Conservation (phyloP, 208 protist species). For the Vickermania ingenoplastis region DNA sequence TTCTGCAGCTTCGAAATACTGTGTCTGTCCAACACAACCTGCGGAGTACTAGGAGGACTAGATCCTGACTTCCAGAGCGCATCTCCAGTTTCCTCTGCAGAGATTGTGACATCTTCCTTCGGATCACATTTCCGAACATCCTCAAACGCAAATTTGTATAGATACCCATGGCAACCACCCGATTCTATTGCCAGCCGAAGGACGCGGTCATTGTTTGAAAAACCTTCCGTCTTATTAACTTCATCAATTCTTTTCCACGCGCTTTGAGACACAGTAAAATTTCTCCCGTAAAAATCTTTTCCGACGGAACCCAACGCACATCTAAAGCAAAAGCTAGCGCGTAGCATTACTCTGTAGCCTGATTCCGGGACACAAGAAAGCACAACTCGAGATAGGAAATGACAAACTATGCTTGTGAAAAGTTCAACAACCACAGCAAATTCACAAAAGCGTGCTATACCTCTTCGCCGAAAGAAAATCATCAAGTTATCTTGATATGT, state of each 20-base stretch:
- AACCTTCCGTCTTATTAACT: slow-evolving; percentile 73
- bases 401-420: too few relatives aligned
- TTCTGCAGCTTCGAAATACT: slow-evolving; percentile 60
- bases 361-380: too few relatives aligned
- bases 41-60: slow-evolving; percentile 4
- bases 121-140: slow-evolving; percentile 21
- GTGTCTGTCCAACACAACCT: slow-evolving; percentile 66
- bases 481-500: too few relatives aligned
- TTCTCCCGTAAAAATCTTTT: slow-evolving; percentile 68
- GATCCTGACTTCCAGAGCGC: slow-evolving; percentile 18
- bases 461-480: too few relatives aligned
- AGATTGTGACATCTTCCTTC: slow-evolving; percentile 62
- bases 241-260: slow-evolving; percentile 61
- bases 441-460: too few relatives aligned
- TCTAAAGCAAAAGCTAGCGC: too few relatives aligned
- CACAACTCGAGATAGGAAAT: too few relatives aligned
- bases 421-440: too few relatives aligned
- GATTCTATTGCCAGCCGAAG: slow-evolving; percentile 80
- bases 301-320: too few relatives aligned
- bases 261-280: slow-evolving; percentile 55
- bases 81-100: slow-evolving; percentile 37
- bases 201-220: slow-evolving; percentile 54
- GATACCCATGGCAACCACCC: slow-evolving; percentile 82
- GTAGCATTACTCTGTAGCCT: too few relatives aligned
- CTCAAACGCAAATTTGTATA: slow-evolving; percentile 86